Evolutionary conservation across 2,329 filamentous ascomycete species (phyloP).

Genomic region (Xylaria digitata): DNA sequence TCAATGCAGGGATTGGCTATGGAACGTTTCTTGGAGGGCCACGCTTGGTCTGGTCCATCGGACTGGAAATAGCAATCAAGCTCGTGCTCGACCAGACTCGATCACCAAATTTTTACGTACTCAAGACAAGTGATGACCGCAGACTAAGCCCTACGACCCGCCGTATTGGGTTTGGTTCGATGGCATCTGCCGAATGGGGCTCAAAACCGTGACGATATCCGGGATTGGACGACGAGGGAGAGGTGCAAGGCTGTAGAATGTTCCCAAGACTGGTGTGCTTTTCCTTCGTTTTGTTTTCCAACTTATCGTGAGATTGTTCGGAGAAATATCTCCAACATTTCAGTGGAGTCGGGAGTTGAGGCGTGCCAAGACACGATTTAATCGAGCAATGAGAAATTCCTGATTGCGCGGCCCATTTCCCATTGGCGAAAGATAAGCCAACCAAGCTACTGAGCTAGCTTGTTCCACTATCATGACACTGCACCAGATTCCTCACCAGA

Average conservation of each 20-base stretch:
- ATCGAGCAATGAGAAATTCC: conserved; percentile 37
- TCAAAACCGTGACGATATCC: conserved; percentile 13
- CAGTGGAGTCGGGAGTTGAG: conserved; percentile 21
- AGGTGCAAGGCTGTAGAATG: conserved; percentile 12
- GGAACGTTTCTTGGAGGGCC: conserved; percentile 1
- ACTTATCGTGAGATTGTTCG: conserved; percentile 7
- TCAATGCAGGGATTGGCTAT: conserved; percentile 19
- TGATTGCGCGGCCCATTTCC: conserved; percentile 17
- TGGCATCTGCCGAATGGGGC: conserved; percentile 35
- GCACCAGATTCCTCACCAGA: conserved; percentile 4
- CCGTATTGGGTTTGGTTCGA: conserved; percentile 30
- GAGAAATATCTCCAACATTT: conserved; percentile 10
- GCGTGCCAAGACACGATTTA: conserved; percentile 35
- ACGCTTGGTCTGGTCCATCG: conserved; percentile 19
- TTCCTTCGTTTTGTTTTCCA: conserved; percentile 1
- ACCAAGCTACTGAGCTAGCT: conserved; percentile 15
- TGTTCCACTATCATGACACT: conserved; percentile 23
- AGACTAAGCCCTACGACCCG: conserved; percentile 42
- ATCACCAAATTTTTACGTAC: conserved; percentile 44
- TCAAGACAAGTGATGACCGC: conserved; percentile 21
- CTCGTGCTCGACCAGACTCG: conserved; percentile 33
- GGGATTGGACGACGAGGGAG: conserved; percentile 7
- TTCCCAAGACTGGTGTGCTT: conserved; percentile 3
- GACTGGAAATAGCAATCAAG: conserved; percentile 33
- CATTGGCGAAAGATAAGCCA: conserved; percentile 41